Conservation (phyloP, 2,329 filamentous ascomycete genomes). For the Mariannaea elegans region DNA sequence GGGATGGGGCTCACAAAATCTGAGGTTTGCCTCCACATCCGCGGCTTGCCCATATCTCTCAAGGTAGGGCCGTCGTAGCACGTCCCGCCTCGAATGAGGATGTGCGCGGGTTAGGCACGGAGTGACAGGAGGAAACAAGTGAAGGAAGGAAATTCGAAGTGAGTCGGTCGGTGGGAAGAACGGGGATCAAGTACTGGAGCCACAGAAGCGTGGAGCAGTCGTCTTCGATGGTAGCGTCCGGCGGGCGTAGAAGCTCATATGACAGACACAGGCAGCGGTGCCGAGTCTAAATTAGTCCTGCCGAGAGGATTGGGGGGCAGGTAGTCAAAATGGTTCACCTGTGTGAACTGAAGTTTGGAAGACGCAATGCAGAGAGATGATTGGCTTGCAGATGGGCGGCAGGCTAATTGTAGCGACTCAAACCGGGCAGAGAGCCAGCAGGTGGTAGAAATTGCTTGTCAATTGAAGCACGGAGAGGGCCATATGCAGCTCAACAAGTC, state of each 20-base stretch:
- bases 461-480: constrained; percentile 17
- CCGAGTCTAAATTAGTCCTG: constrained; percentile 37
- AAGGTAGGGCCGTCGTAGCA: constrained; percentile 26
- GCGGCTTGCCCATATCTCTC: constrained; percentile 56
- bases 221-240: constrained; percentile 28
- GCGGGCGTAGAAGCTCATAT: constrained; percentile 33
- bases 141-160: constrained; percentile 16
- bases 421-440: constrained; percentile 10
- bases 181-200: constrained; percentile 35
- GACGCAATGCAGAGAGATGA: constrained; percentile 1
- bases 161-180: constrained; percentile 28
- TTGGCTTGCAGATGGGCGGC: constrained; percentile 30
- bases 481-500: not conserved
- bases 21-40: constrained; percentile 55
- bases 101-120: constrained; percentile 21
- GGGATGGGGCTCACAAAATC: constrained; percentile 53
- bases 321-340: constrained; percentile 21
- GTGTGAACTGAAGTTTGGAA: constrained; percentile 7
- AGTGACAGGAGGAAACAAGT: constrained; percentile 10
- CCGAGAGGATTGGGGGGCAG: constrained; percentile 27
- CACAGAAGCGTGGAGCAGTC: constrained; percentile 26
- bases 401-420: constrained; percentile 15
- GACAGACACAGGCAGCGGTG: constrained; percentile 34
- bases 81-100: constrained; percentile 31
- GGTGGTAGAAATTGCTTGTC: constrained; percentile 28